These are phyloP conservation scores for Metschnikowia continentalis DNA, from an alignment of 805 yeast species.

Conservation along the genomic window DNA sequence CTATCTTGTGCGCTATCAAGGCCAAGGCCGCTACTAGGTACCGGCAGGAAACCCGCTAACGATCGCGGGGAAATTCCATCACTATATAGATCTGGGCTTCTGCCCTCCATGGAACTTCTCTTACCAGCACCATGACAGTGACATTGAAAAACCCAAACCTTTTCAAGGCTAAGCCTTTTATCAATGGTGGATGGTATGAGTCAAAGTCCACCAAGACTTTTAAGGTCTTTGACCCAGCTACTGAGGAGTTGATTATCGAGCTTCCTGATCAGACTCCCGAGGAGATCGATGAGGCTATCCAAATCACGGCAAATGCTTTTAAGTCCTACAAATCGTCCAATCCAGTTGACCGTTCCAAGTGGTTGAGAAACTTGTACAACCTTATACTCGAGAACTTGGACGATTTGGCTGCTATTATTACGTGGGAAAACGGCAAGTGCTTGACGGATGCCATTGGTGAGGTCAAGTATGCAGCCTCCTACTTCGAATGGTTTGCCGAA, in stretches of 20 bases:
- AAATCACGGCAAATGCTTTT: constrained; percentile 45
- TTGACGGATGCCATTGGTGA: constrained; percentile 53
- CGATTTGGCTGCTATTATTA: constrained; percentile 51
- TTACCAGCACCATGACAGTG: constrained; percentile 13
- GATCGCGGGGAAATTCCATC: neutral
- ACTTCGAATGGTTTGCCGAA: constrained; percentile 45
- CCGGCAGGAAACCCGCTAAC: constrained; percentile 1
- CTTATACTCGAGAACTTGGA: constrained; percentile 53
- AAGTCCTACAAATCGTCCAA: constrained; percentile 43
- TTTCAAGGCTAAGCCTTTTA: constrained; percentile 29
- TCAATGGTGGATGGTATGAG: constrained; percentile 38
- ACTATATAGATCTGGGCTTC: neutral
- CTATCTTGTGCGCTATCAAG: constrained; percentile 3
- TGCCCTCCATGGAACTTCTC: neutral
- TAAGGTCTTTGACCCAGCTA: constrained; percentile 38
- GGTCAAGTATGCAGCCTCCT: constrained; percentile 52
- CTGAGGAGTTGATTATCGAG: constrained; percentile 32
- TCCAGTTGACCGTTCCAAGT: constrained; percentile 47
- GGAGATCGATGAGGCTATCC: constrained; percentile 44
- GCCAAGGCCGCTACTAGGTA: neutral
- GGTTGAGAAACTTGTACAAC: constrained; percentile 47
- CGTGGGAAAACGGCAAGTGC: constrained; percentile 62
- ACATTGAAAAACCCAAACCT: constrained; percentile 33
- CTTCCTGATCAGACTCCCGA: constrained; percentile 44
- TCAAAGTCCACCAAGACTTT: constrained; percentile 36